phyloP scores from a whole-genome alignment of 176 grass and related monocot genomes.

The Chrysopogon serrulatus region DNA sequence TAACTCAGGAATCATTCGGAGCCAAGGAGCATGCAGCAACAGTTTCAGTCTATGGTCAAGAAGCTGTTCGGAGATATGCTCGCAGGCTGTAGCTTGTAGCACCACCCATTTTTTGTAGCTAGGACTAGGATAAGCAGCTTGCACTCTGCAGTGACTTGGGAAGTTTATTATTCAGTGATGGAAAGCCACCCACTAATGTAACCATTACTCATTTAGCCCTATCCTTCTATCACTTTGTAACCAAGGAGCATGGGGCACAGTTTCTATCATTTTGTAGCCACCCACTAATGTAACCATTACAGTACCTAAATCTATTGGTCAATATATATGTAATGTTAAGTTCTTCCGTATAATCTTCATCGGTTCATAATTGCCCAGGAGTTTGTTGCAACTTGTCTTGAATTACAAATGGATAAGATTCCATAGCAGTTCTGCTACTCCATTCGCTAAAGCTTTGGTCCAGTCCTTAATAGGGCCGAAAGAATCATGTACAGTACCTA shows the following conservation, averaged over 20 bases:
- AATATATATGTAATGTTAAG: too few species aligned
- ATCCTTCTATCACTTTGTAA: background rate
- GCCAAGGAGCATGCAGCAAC: background rate
- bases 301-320: too few species aligned
- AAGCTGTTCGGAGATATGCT: background rate
- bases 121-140: background rate
- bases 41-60: background rate
- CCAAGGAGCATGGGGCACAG: too few species aligned
- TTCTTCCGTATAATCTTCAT: background rate
- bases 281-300: too few species aligned
- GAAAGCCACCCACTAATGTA: background rate
- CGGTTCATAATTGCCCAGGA: background rate
- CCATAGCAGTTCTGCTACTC: background rate
- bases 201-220: background rate
- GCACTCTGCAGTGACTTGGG: background rate
- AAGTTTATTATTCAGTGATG: background rate
- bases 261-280: too few species aligned
- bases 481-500: conserved; percentile 14
- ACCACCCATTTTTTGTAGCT: too few species aligned
- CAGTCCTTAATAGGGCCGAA: background rate
- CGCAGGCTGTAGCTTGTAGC: background rate
- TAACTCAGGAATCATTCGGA: background rate
- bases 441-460: background rate
- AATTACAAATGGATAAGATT: background rate
- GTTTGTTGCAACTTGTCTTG: background rate